Evolutionary conservation across 768 basidiomycete species (phyloP), one percentile per base, ranked within the genome.

Genomic region (Rhizopogon salebrosus): DNA sequence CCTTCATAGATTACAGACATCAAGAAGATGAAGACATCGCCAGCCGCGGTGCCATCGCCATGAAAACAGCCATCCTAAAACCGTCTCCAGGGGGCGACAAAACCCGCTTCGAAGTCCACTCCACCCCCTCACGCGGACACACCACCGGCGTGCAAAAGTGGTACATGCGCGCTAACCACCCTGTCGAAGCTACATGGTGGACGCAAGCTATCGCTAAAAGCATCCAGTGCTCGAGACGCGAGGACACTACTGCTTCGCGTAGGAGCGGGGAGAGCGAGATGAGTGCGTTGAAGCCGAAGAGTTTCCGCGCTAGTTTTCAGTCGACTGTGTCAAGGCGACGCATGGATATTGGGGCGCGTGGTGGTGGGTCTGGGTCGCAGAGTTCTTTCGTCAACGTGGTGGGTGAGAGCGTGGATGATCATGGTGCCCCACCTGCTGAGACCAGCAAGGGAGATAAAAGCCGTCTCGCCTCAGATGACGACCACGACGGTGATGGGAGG

Each of bases 161-260:
- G 90, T 87, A 86, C 64, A 75, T 93, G 68, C 87, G 85, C 52
- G 87, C 88, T 0, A 89, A 84, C 56, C 92, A 97, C 60, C 91
- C 88, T 0, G 90, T 89, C 5, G 95, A 98, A 67, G 91, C 91
- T 4, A 77, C 86, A 4, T 78, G 94, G 10, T 98, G 95, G 95
- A 82, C 83, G 2, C 82, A 87, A 53, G 87, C 86, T 0, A 79
- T 98, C 42, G 69, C 71, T 16, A 80, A 79, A 63, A 85, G 83
- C 56, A 85, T 93, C 54, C 89, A 92, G 29, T 86, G 83, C 76
- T 78, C 76, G 43, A 77, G 76, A 52, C 72, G 73, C n/a, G 74
- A 78, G 34, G 69, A 69, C n/a, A n/a, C n/a, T n/a, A n/a, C n/a
- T n/a, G n/a, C n/a, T n/a, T n/a, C n/a, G n/a, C n/a, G n/a, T n/a